Evolutionary conservation across 345 rosid species (phyloP).

Genomic region (Eucalyptus globulus): DNA sequence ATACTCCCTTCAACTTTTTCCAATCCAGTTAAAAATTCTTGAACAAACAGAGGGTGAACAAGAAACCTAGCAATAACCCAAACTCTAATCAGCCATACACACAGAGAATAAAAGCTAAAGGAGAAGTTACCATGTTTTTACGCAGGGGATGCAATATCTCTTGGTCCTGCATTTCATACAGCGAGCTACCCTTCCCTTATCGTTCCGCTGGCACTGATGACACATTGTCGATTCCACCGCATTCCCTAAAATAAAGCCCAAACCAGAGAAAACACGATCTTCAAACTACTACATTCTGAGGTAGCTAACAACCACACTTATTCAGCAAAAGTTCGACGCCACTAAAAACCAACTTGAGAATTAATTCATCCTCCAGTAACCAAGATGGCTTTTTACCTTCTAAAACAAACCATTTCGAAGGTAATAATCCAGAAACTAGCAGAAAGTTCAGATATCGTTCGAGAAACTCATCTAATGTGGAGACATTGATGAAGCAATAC

Average conservation of each 20-base stretch:
- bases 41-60: background rate
- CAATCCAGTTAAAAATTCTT: background rate
- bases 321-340: background rate
- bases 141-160: slow-evolving; percentile 20
- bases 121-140: slow-evolving; percentile 9
- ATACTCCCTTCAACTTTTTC: background rate
- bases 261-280: background rate
- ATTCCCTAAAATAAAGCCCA: background rate
- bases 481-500: background rate
- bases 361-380: background rate
- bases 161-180: slow-evolving; percentile 13
- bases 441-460: background rate
- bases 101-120: background rate
- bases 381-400: background rate
- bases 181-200: slow-evolving; percentile 20
- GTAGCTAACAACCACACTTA: background rate
- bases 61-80: background rate
- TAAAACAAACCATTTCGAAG: background rate
- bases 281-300: background rate
- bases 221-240: slow-evolving; percentile 11
- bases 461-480: background rate
- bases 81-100: background rate
- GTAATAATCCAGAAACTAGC: background rate
- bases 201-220: slow-evolving; percentile 37
- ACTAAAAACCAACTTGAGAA: background rate